Percentiles rank a stretch among this genome's conserved stretches.
Conservation (phyloP, 2,329 filamentous ascomycete species). For the Alternaria panax region DNA sequence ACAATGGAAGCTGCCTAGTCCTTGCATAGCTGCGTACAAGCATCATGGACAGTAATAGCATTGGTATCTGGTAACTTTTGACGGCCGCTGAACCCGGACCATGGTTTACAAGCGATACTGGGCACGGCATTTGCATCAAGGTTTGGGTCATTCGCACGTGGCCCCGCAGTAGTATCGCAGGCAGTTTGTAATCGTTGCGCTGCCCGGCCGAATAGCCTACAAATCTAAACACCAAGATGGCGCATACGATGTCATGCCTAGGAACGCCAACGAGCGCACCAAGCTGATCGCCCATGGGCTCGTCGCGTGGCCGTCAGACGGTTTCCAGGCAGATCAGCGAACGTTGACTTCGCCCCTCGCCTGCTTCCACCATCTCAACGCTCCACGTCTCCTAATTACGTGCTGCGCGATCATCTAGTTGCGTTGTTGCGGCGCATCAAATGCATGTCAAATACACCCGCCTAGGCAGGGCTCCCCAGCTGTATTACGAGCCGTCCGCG, state of each 20-base stretch:
- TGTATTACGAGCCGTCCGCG: constrained; percentile 4
- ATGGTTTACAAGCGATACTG: constrained; percentile 5
- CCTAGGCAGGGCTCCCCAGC: constrained; percentile 4
- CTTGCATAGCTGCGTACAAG: not conserved
- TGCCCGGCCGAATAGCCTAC: not conserved
- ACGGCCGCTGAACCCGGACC: constrained; percentile 12
- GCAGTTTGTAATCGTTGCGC: constrained; percentile 1
- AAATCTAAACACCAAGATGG: constrained; percentile 10
- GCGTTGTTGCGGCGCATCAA: constrained; percentile 12
- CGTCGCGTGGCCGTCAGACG: constrained; percentile 22
- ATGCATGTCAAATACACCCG: constrained; percentile 10
- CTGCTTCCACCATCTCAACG: constrained; percentile 1
- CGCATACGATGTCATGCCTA: constrained; percentile 9
- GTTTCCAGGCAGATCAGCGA: constrained; percentile 5
- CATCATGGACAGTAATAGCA: not conserved
- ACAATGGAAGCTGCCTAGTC: constrained; percentile 25
- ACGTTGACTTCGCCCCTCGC: not conserved
- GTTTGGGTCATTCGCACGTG: constrained; percentile 1
- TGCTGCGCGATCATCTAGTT: constrained; percentile 20
- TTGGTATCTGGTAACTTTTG: constrained; percentile 9
- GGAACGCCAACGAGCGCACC: constrained; percentile 12
- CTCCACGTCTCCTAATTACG: constrained; percentile 11
- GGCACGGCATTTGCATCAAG: constrained; percentile 1
- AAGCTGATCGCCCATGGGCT: constrained; percentile 21
- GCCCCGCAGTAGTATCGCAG: constrained; percentile 4